Conservation (phyloP, 257 asterid species). For the Plantago elongata region DNA sequence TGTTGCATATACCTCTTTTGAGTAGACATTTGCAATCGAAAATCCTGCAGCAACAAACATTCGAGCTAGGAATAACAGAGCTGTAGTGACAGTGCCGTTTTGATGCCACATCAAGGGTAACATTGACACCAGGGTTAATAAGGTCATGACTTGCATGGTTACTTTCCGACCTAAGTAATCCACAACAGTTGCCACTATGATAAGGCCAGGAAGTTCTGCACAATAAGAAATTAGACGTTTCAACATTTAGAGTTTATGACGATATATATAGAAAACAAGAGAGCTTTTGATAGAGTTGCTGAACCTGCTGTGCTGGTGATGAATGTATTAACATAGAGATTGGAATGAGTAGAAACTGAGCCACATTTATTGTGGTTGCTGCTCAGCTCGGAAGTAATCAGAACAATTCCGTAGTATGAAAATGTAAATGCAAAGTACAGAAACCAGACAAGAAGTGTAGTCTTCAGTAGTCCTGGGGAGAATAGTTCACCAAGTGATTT, state of each 20-base stretch:
- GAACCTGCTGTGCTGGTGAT: too few relatives aligned
- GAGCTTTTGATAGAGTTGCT: too few relatives aligned
- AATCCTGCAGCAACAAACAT: slow-evolving; percentile 20
- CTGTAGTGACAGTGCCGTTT: slow-evolving; percentile 16
- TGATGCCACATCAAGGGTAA: slow-evolving; percentile 22
- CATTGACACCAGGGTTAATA: slow-evolving; percentile 10
- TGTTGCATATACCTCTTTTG: slow-evolving; percentile 11
- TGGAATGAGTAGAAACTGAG: too few relatives aligned
- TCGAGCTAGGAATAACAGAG: slow-evolving; percentile 18
- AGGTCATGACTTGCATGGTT: slow-evolving; percentile 13
- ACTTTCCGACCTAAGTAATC: slow-evolving; percentile 25
- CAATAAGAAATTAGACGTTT: background rate
- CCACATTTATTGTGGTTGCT: too few relatives aligned
- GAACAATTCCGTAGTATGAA: too few relatives aligned
- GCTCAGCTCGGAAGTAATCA: too few relatives aligned
- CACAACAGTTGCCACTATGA: slow-evolving; percentile 16
- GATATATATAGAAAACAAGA: too few relatives aligned
- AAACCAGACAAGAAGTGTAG: slow-evolving; percentile 29
- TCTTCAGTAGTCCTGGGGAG: slow-evolving; percentile 18
- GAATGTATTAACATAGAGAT: too few relatives aligned
- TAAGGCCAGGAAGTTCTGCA: slow-evolving; percentile 25
- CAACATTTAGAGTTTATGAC: background rate
- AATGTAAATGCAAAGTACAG: too few relatives aligned
- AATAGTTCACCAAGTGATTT: slow-evolving; percentile 15
- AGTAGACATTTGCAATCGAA: slow-evolving; percentile 13